Percentiles rank a stretch among this genome's conserved stretches.
Evolutionary conservation across 1,284 basidiomycete species (phyloP).

Genomic region (Anthracocystis walkeri): DNA sequence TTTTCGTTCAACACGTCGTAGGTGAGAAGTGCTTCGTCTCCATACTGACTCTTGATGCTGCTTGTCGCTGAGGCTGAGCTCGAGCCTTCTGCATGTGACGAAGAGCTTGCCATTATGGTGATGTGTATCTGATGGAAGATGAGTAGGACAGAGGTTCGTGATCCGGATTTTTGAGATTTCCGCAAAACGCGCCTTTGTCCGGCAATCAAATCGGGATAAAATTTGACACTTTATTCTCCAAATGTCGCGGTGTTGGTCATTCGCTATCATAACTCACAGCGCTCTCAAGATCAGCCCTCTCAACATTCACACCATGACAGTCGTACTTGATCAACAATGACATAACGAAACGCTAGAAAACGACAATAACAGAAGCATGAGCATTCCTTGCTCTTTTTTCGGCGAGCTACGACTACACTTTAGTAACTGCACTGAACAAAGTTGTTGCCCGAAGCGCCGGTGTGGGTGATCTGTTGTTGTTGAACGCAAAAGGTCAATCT

Average conservation of each 20-base stretch:
- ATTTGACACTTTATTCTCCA: background rate
- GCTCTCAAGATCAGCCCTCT: too few relatives aligned
- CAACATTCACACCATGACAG: too few relatives aligned
- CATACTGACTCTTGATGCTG: slow-evolving; percentile 6
- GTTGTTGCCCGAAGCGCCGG: slow-evolving; percentile 55
- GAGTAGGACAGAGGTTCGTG: background rate
- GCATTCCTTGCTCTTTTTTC: slow-evolving; percentile 1
- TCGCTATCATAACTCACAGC: too few relatives aligned
- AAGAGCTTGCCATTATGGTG: slow-evolving; percentile 6
- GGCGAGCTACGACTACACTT: background rate
- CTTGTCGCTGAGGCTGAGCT: slow-evolving; percentile 1
- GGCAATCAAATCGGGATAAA: slow-evolving; percentile 27
- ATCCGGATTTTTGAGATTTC: too few relatives aligned
- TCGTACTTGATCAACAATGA: background rate
- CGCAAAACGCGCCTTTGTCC: background rate
- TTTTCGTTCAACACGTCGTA: slow-evolving; percentile 51
- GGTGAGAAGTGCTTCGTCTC: slow-evolving; percentile 54
- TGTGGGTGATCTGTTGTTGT: slow-evolving; percentile 49
- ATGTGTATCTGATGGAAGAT: background rate
- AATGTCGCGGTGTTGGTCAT: too few relatives aligned
- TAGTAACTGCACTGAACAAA: slow-evolving; percentile 56
- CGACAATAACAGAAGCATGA: background rate
- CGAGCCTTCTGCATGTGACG: background rate
- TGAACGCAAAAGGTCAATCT: background rate
- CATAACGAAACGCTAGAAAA: background rate